Evolutionary conservation across 805 yeast species (phyloP), one percentile per base, ranked within the genome.

Genomic region (Ogataea trehalophila): DNA sequence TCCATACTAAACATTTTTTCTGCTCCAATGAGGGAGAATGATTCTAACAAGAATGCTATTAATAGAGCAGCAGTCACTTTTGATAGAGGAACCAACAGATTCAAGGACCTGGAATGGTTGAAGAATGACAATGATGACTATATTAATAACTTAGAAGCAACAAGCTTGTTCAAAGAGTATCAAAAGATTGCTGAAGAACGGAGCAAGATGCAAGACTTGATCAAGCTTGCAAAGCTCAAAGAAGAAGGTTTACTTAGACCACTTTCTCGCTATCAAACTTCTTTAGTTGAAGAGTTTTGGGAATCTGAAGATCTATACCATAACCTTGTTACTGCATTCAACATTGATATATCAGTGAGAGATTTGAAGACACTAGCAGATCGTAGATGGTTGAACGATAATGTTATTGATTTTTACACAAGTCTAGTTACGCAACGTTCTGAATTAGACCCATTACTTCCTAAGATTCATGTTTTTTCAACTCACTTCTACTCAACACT

Each of bases 351-450:
- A 2, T 67, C 69, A 4, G 76, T 77, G 0, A 68, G 78, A 33
- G 99, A 94, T 62, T 65, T 92, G 46, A 72, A 75, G 40, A 89
- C 97, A 0, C 70, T 94, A 33, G 67, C 75, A 8, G 86, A 84
- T 45, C 73, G 84, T 5, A 68, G 75, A 37, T 94, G 99, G 99
- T 74, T 94, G 31, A 94, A 94, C 62, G 99, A 94, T 65, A 87
- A 83, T 39, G 76, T 94, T 5, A 91, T 94, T 49, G 98, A 94
- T 60, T 84, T 82, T 56, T 92, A 85, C 62, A 71, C 91, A 58
- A 71, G 73, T 39, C 56, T 84, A 55, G 67, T 83, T 6, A 70
- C 79, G 3, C 73, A 73, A 5, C 61, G 77, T 22, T 60, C 73
- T 11, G 46, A 51, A 18, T 11, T 33, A 2, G 31, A 42, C 6